Conservation (phyloP, 495 filamentous ascomycete species). For the Choiromyces venosus region DNA sequence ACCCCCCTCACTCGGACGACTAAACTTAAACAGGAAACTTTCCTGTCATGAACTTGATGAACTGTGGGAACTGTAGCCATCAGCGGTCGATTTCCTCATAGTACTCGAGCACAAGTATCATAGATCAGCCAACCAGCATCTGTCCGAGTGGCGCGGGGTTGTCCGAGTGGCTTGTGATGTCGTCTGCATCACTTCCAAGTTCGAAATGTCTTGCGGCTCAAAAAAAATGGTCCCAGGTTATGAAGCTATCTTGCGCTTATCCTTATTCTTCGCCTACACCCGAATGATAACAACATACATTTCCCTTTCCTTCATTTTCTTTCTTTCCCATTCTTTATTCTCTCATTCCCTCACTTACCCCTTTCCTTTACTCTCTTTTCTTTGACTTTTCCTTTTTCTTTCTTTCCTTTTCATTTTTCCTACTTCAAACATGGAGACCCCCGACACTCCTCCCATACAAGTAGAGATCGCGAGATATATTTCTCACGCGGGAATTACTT, state of each 20-base stretch:
- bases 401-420: not conserved
- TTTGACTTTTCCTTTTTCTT: not conserved
- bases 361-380: not conserved
- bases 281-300: not conserved
- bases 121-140: too few species aligned
- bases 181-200: not conserved
- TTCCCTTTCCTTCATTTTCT: not conserved
- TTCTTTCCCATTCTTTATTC: not conserved
- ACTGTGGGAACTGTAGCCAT: too few species aligned
- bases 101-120: too few species aligned
- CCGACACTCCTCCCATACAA: not conserved
- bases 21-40: too few species aligned
- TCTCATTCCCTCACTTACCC: not conserved
- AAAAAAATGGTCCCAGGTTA: not conserved
- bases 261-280: not conserved
- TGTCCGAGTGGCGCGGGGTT: too few species aligned
- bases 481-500: conserved; percentile 19
- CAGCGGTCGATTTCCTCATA: too few species aligned
- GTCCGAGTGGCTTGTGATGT: too few species aligned
- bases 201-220: not conserved
- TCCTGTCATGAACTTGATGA: too few species aligned
- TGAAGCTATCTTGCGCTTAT: too few species aligned
- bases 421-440: not conserved
- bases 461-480: not conserved
- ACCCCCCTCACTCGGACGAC: too few species aligned